phyloP scores from a whole-genome alignment of 2,329 filamentous ascomycete species.

The Onygenales sp. region DNA sequence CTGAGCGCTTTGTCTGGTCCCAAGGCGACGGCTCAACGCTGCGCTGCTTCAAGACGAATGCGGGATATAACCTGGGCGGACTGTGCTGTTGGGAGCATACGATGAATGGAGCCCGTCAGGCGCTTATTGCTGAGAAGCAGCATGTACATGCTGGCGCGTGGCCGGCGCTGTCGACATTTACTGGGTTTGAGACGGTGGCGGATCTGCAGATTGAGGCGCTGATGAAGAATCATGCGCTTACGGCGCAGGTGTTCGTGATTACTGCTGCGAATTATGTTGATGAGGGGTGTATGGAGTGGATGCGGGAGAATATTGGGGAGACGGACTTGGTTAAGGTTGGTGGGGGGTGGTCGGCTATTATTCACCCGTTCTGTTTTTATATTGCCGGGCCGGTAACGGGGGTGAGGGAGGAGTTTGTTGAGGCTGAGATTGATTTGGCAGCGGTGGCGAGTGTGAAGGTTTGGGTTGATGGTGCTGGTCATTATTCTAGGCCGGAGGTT shows the following conservation, averaged over 20 bases:
- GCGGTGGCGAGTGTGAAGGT: conserved; percentile 25
- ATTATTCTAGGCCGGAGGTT: conserved; percentile 28
- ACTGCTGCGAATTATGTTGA: conserved; percentile 36
- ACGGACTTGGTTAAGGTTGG: conserved; percentile 25
- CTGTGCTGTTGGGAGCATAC: conserved; percentile 30
- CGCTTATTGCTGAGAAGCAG: conserved; percentile 24
- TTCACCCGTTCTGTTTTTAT: conserved; percentile 27
- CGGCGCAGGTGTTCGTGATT: conserved; percentile 37
- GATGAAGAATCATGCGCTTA: conserved; percentile 38
- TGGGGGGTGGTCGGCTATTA: conserved; percentile 26
- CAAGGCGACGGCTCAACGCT: conserved; percentile 25
- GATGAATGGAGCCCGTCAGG: conserved; percentile 28
- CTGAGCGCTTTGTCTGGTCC: conserved; percentile 27
- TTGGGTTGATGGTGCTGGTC: conserved; percentile 27
- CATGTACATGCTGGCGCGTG: conserved; percentile 23
- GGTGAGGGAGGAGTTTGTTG: conserved; percentile 22
- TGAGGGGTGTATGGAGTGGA: conserved; percentile 31
- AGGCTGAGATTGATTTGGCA: conserved; percentile 25
- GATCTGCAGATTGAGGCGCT: conserved; percentile 37
- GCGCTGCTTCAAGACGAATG: conserved; percentile 19
- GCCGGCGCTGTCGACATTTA: conserved; percentile 19
- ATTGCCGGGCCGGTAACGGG: conserved; percentile 26
- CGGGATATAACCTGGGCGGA: conserved; percentile 26
- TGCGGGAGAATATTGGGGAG: conserved; percentile 26
- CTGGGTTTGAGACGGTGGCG: conserved; percentile 32